A percentile compares a stretch with the other conserved stretches of the same genome.
phyloP scores from a whole-genome alignment of 106 monocot species.

The Alisma plantagoaquatica region DNA sequence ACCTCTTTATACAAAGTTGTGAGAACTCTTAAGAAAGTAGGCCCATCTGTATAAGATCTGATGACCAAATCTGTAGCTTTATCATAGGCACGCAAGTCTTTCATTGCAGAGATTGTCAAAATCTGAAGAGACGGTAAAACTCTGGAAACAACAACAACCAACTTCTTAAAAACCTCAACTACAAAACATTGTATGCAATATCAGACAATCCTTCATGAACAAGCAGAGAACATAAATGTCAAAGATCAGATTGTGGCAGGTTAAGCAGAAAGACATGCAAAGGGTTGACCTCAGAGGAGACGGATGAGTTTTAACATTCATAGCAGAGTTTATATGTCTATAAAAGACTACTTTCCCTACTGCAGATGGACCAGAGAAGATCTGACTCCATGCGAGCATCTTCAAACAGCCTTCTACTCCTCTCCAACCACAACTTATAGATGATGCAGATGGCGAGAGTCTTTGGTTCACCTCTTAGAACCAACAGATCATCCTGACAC shows the following conservation, averaged over 20 bases:
- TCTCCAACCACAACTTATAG: too few species aligned
- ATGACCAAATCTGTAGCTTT: constrained; percentile 69
- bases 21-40: constrained; percentile 81
- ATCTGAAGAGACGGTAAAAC: constrained; percentile 69
- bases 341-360: too few species aligned
- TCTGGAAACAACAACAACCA: constrained; percentile 73
- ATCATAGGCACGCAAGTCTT: constrained; percentile 57
- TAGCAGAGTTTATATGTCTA: constrained; percentile 12
- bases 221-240: constrained; percentile 78
- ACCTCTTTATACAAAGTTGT: too few species aligned
- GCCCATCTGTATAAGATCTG: constrained; percentile 70
- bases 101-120: constrained; percentile 56
- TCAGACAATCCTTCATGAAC: constrained; percentile 98
- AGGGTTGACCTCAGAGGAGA: constrained; percentile 7
- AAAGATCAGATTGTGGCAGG: constrained; percentile 68
- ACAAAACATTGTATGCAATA: constrained; percentile 82
- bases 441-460: too few species aligned
- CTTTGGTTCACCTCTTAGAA: too few species aligned
- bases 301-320: constrained; percentile 16
- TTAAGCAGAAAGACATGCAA: constrained; percentile 34
- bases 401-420: too few species aligned
- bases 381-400: too few species aligned
- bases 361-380: too few species aligned
- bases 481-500: too few species aligned
- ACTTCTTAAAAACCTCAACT: constrained; percentile 75